phyloP scores from a whole-genome alignment of 805 yeast genomes.

The Ogataea sp. region DNA sequence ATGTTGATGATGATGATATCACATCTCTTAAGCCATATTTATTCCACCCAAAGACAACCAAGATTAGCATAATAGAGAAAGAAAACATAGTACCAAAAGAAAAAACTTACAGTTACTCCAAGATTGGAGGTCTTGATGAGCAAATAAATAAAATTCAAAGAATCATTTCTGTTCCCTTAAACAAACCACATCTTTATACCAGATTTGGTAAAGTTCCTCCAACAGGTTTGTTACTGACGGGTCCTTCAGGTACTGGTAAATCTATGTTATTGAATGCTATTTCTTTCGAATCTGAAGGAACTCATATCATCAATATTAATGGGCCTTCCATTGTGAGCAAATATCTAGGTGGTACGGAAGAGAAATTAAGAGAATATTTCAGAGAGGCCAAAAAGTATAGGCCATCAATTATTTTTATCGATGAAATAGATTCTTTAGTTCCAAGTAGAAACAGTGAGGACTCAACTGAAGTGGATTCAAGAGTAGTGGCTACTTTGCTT shows the following conservation, averaged over 20 bases:
- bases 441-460: conserved; percentile 83
- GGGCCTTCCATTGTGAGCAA: conserved; percentile 92
- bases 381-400: conserved; percentile 79
- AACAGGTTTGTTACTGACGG: conserved; percentile 86
- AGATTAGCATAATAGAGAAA: conserved; percentile 24
- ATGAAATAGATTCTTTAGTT: conserved; percentile 88
- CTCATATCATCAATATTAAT: conserved; percentile 78
- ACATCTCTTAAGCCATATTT: conserved; percentile 19
- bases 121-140: conserved; percentile 68
- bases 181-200: conserved; percentile 65
- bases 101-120: conserved; percentile 29
- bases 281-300: conserved; percentile 56
- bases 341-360: conserved; percentile 91
- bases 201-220: conserved; percentile 91
- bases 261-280: conserved; percentile 80
- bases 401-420: conserved; percentile 83
- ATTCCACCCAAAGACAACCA: conserved; percentile 17
- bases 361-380: conserved; percentile 71
- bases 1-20: too few relatives aligned
- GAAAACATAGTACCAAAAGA: conserved; percentile 31
- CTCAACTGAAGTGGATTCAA: conserved; percentile 79
- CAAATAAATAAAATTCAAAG: conserved; percentile 56
- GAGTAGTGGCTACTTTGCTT: conserved; percentile 83
- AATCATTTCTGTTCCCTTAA: conserved; percentile 73
- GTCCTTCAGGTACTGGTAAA: conserved; percentile 97